Evolutionary conservation across 2,329 filamentous ascomycete genomes (phyloP).

Genomic region (Sclerotinia subarctica): DNA sequence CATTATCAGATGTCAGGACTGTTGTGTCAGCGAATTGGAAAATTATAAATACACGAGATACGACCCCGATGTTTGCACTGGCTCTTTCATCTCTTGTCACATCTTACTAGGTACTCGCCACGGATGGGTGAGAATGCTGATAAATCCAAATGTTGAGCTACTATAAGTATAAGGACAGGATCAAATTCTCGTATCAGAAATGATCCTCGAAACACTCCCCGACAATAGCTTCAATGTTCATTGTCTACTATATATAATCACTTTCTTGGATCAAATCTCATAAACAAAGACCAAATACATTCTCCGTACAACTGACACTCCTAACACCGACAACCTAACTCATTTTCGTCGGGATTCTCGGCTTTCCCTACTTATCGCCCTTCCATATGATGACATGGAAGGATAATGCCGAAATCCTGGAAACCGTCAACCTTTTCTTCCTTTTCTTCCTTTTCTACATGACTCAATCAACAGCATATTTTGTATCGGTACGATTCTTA

Average conservation of each 20-base stretch:
- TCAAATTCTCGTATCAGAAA: not conserved
- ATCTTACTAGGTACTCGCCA: not conserved
- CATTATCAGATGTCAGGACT: not conserved
- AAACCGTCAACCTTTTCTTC: not conserved
- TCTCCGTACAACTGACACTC: not conserved
- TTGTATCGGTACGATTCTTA: not conserved
- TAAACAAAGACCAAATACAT: not conserved
- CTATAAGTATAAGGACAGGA: not conserved
- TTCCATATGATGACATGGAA: not conserved
- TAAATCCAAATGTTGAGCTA: not conserved
- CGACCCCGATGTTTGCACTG: not conserved
- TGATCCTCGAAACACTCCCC: not conserved
- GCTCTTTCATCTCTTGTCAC: not conserved
- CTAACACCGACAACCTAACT: not conserved
- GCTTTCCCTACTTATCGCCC: not conserved
- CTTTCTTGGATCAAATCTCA: not conserved
- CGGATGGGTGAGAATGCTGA: conserved; percentile 2
- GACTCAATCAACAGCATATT: not conserved
- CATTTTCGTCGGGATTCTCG: not conserved
- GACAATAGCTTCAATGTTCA: not conserved
- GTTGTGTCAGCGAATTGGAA: not conserved
- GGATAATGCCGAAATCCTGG: not conserved
- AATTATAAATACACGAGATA: not conserved
- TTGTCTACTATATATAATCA: not conserved
- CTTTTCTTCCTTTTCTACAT: not conserved